Evolutionary conservation across 23 red algal species (phyloP).

Genomic region (Gracilaria vermiculophylla): DNA sequence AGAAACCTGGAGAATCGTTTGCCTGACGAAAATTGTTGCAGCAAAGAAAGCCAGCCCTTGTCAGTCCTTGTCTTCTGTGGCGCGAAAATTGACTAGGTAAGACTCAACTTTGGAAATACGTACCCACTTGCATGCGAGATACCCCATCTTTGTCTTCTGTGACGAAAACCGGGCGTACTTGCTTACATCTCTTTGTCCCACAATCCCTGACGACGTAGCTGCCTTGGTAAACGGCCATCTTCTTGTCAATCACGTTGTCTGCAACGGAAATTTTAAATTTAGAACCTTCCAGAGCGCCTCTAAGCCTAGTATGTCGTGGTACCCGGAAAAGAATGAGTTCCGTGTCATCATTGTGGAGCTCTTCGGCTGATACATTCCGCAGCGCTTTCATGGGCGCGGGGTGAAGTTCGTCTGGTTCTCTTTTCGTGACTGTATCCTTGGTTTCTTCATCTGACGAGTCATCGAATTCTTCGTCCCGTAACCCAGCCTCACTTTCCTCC

Average conservation of each 20-base stretch:
- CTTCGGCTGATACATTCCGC: background rate
- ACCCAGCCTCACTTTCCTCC: background rate
- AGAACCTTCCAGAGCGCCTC: background rate
- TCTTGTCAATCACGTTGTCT: slow-evolving; percentile 12
- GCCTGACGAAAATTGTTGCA: background rate
- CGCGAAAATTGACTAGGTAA: too few species aligned
- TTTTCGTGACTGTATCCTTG: background rate
- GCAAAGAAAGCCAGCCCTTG: background rate
- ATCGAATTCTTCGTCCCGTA: background rate
- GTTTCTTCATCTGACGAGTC: background rate
- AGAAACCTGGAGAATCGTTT: slow-evolving; percentile 43
- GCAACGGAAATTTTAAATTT: slow-evolving; percentile 9
- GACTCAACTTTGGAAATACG: background rate
- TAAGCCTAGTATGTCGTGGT: slow-evolving; percentile 25
- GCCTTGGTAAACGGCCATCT: slow-evolving; percentile 13
- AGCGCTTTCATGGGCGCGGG: slow-evolving; percentile 3
- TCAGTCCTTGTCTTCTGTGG: background rate
- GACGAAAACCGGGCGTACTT: slow-evolving; percentile 33
- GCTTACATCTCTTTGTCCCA: background rate
- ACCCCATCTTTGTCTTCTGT: background rate
- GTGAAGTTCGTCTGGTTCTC: background rate
- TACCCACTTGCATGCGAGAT: slow-evolving; percentile 29
- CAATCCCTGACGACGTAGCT: slow-evolving; percentile 41
- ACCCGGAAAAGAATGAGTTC: slow-evolving; percentile 42
- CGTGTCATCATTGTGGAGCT: slow-evolving; percentile 8